Base-by-base conservation (phyloP, 208 protist species). In the Trypanosoma brucei region DNA sequence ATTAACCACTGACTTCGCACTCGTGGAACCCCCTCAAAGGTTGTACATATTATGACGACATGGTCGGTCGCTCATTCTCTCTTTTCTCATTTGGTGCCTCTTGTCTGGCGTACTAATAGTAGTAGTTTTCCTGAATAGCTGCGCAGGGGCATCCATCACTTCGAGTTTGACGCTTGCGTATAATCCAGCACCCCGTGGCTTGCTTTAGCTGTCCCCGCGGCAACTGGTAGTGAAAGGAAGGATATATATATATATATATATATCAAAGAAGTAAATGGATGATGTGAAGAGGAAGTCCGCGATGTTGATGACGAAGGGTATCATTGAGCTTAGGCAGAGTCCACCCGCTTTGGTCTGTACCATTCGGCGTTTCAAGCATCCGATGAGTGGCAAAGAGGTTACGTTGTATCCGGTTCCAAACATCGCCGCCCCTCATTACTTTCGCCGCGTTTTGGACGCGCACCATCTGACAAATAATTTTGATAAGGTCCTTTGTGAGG, bases 401-500 rank as follows among this genome's bases (percentile, higher is more conserved):
- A 88, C 88, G 14, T 73, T 94, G 14, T 87, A 78, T 67, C 88
- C 88, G 4, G 56, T 94, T 11, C 82, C 83, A 9, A 90, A 89
- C 66, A 80, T 91, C 13, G 88, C 84, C 22, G 59, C 78, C 34
- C 78, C 78, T 3, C 35, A 69, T 37, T 94, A 92, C 66, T 82
- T 94, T 57, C 63, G 71, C 13, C 83, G 84, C 44, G 73, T 83
- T 2, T 54, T 86, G 30, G 54, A 82, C 40, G 75, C 66, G 42
- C 73, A 73, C 1, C 5, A 51, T 36, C 70, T 94, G 22, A 65
- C 53, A 45, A 9, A 11, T 22, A 44, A 76, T 49, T 91, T 78
- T 54, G 88, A 94, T 61, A 79, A 72, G 44, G 69, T 94, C 58
- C 76, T 94, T 22, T 91, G 82, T 78, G 88, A 94, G 54, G 88